These are phyloP conservation scores for Selenicereus undatus DNA, from an alignment of 148 eudicot species.

Conservation along the genomic window DNA sequence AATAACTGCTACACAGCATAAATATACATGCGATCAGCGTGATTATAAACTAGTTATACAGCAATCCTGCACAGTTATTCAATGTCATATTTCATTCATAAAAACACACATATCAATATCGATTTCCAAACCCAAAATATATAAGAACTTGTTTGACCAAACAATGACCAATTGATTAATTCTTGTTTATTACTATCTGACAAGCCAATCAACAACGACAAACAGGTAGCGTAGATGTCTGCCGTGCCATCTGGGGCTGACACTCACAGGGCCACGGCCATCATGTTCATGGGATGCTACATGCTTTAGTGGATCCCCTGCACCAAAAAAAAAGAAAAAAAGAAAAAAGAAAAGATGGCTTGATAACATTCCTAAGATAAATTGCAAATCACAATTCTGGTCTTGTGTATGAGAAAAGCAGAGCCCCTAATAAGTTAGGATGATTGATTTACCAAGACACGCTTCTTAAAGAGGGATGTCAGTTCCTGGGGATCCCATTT, in stretches of 20 bases:
- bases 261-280: neutral
- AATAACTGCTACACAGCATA: too few relatives aligned
- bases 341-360: neutral
- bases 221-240: too few relatives aligned
- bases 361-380: neutral
- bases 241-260: too few relatives aligned
- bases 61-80: neutral
- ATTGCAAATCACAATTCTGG: neutral
- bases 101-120: neutral
- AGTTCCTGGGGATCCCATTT: constrained; percentile 29
- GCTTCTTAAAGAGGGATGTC: constrained; percentile 19
- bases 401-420: neutral
- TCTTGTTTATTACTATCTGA: neutral
- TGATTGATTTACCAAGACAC: neutral
- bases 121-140: neutral
- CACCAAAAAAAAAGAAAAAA: neutral
- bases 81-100: neutral
- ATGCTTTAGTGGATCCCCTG: neutral
- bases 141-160: neutral
- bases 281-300: too few relatives aligned
- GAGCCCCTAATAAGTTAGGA: neutral
- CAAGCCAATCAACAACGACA: neutral
- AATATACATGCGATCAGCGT: neutral
- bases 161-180: neutral
- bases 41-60: too few relatives aligned